Base-by-base conservation (phyloP, 805 yeast species). In the Millerozyma miso region DNA sequence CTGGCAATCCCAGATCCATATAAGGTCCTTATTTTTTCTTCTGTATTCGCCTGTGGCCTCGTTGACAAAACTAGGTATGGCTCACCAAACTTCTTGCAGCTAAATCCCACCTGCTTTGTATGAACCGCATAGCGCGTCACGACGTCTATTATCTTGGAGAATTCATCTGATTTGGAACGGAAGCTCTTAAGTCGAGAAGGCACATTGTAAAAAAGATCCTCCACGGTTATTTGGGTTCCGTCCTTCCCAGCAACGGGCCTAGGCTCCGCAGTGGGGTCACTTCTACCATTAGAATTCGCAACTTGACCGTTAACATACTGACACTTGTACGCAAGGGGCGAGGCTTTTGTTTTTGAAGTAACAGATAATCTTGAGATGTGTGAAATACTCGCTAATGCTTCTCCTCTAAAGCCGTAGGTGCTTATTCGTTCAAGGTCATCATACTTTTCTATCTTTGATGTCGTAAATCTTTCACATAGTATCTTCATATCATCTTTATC, bases 331-430 rank as follows among this genome's bases (percentile, higher is more conserved):
- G 96, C 97, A 54, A 88, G 75, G 0, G 74, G 65, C 1, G 81
- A 76, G 1, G 65, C 73, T 4, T 50, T 55, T 0, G 85, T 79
- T 61, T 86, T 89, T 0, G 97, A 87, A 1, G 82, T 74, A 4
- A 93, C 95, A 0, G 88, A 74, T 1, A 93, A 67, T 44, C 89
- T 83, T 0, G 97, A 75, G 16, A 93, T 83, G 56, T 91, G 97
- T 0, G 97, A 88, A 5, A 93, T 90, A 57, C 93, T 83, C 1
- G 98, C 97, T 38, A 93, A 69, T 0, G 99, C 99, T 62, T 93
- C 99, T 13, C 99, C 99, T 42, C 99, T 73, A 59, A 93, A 93
- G 3, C 99, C 99, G 60, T 88, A 88, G 0, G 98, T 90, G 17
- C 76, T 67, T 18, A 93, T 77, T 3, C 73, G 60, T 39, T 69